phyloP scores from a whole-genome alignment of 345 rosid genomes.

The Acer yangbiense region DNA sequence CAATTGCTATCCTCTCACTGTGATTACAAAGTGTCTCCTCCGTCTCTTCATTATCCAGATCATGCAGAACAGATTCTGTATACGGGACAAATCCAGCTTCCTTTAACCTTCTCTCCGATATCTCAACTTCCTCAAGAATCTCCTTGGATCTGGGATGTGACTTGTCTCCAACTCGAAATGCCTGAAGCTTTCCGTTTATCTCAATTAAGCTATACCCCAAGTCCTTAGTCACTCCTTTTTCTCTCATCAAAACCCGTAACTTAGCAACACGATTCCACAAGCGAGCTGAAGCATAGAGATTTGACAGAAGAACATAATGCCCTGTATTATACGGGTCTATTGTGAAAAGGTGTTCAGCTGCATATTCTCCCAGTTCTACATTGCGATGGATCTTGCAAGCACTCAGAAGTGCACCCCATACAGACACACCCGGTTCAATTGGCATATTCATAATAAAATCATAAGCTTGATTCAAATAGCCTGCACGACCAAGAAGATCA shows the following conservation, averaged over 20 bases:
- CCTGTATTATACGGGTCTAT: slow-evolving; percentile 63
- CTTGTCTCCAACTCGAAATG: slow-evolving; percentile 65
- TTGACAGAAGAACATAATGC: slow-evolving; percentile 72
- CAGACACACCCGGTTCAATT: slow-evolving; percentile 56
- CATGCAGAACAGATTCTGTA: slow-evolving; percentile 57
- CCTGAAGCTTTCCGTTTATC: slow-evolving; percentile 52
- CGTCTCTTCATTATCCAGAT: slow-evolving; percentile 59
- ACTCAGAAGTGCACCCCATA: slow-evolving; percentile 72
- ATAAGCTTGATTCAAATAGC: slow-evolving; percentile 57
- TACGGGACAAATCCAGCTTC: slow-evolving; percentile 54
- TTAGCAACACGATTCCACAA: slow-evolving; percentile 61
- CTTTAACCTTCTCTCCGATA: slow-evolving; percentile 56
- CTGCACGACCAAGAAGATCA: slow-evolving; percentile 77
- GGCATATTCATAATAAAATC: slow-evolving; percentile 59
- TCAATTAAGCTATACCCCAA: slow-evolving; percentile 64
- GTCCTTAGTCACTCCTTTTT: slow-evolving; percentile 60
- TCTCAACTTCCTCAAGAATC: slow-evolving; percentile 44
- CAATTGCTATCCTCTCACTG: slow-evolving; percentile 72
- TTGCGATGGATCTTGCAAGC: slow-evolving; percentile 69
- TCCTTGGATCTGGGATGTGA: slow-evolving; percentile 53
- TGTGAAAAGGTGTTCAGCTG: slow-evolving; percentile 62
- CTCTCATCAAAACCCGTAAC: slow-evolving; percentile 57
- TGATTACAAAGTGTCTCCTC: slow-evolving; percentile 67
- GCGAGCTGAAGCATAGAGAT: slow-evolving; percentile 66
- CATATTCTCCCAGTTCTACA: slow-evolving; percentile 62